Evolutionary conservation across 164 flowering plant species (phyloP).

Genomic region (Tinospora cordifolia): DNA sequence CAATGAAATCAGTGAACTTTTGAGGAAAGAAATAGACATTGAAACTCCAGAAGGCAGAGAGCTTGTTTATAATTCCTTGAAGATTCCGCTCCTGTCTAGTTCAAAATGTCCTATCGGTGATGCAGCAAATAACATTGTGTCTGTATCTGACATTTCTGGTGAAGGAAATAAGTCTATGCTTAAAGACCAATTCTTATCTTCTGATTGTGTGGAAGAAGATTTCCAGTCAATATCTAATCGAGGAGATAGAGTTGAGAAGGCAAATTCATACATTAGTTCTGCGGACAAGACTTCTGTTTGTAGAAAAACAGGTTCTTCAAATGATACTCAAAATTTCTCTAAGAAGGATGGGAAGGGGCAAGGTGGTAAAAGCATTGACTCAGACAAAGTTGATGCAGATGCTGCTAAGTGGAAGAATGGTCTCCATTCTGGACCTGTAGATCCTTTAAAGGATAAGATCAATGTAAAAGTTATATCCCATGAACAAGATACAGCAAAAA

Average conservation of each 20-base stretch:
- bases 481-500: slow-evolving; percentile 15
- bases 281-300: slow-evolving; percentile 21
- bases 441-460: slow-evolving; percentile 19
- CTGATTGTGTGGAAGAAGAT: slow-evolving; percentile 23
- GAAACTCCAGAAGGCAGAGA: slow-evolving; percentile 27
- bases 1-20: slow-evolving; percentile 12
- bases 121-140: slow-evolving; percentile 13
- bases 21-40: slow-evolving; percentile 31
- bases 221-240: slow-evolving; percentile 15
- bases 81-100: slow-evolving; percentile 17
- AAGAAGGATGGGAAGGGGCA: slow-evolving; percentile 23
- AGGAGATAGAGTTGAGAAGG: slow-evolving; percentile 21
- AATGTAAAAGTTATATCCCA: slow-evolving; percentile 15
- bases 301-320: slow-evolving; percentile 13
- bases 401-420: slow-evolving; percentile 23
- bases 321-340: slow-evolving; percentile 15
- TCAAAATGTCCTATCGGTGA: slow-evolving; percentile 13
- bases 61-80: slow-evolving; percentile 18
- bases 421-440: slow-evolving; percentile 12
- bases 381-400: slow-evolving; percentile 16
- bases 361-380: slow-evolving; percentile 15
- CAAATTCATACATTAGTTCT: slow-evolving; percentile 16
- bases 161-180: slow-evolving; percentile 15
- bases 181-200: slow-evolving; percentile 17
- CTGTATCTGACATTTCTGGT: slow-evolving; percentile 16